phyloP scores from a whole-genome alignment of 2,329 filamentous ascomycete species.

The Rosellinia necatrix region DNA sequence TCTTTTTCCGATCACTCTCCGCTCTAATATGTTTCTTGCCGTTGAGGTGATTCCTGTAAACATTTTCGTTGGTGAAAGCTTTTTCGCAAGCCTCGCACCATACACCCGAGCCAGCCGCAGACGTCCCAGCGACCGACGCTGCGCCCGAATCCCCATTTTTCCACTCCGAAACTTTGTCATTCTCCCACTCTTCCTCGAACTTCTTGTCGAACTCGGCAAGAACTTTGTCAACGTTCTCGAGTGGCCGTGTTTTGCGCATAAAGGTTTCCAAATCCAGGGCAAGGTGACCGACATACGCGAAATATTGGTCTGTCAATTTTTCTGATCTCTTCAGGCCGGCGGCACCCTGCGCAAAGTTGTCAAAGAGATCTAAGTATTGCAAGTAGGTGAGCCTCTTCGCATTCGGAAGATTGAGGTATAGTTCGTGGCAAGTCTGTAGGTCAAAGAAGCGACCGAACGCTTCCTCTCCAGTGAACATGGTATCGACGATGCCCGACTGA shows the following conservation, averaged over 20 bases:
- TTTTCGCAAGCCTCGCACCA: conserved; percentile 94
- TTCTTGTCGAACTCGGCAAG: conserved; percentile 78
- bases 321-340: conserved; percentile 77
- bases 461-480: conserved; percentile 95
- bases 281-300: conserved; percentile 82
- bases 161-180: conserved; percentile 82
- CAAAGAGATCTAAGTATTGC: conserved; percentile 91
- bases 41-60: conserved; percentile 85
- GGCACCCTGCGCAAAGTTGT: conserved; percentile 77
- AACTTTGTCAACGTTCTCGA: conserved; percentile 83
- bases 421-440: conserved; percentile 80
- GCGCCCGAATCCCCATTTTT: conserved; percentile 55
- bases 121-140: conserved; percentile 43
- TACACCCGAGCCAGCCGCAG: conserved; percentile 63
- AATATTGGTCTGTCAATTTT: conserved; percentile 92
- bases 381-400: conserved; percentile 86
- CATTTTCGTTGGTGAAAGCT: conserved; percentile 93
- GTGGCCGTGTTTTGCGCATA: conserved; percentile 78
- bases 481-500: conserved; percentile 74
- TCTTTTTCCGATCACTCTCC: conserved; percentile 66
- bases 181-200: conserved; percentile 82
- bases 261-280: conserved; percentile 86
- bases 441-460: conserved; percentile 92
- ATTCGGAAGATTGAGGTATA: conserved; percentile 86
- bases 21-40: conserved; percentile 94